Conservation (phyloP, 2,329 filamentous ascomycete species). For the Diaporthe vexans region DNA sequence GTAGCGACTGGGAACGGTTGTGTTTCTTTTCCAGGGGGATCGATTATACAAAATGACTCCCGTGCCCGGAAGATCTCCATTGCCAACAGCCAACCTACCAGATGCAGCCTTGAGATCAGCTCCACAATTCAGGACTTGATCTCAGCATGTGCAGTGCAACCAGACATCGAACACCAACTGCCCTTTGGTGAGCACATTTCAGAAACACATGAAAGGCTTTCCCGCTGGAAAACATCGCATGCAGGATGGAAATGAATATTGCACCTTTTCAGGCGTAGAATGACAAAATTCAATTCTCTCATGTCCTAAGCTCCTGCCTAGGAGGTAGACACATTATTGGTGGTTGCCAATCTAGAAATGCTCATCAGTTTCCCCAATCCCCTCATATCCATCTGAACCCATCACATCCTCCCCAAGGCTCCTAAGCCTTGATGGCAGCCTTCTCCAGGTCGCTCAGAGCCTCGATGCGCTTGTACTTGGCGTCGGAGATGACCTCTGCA, state of each 20-base stretch:
- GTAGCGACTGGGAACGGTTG: too few relatives aligned
- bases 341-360: neutral
- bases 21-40: too few relatives aligned
- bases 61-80: neutral
- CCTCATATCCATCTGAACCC: neutral
- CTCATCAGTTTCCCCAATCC: neutral
- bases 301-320: neutral
- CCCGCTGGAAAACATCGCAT: neutral
- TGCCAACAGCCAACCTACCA: too few relatives aligned
- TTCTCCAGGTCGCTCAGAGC: slow-evolving; percentile 76
- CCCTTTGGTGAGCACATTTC: neutral
- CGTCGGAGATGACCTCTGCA: slow-evolving; percentile 75
- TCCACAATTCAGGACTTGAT: neutral
- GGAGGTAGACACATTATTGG: neutral
- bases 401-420: too few relatives aligned
- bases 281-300: slow-evolving; percentile 36
- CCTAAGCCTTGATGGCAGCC: slow-evolving; percentile 55
- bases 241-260: too few relatives aligned
- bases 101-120: neutral
- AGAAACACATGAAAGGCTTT: neutral
- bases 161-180: neutral
- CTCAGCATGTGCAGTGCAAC: neutral
- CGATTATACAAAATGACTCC: too few relatives aligned
- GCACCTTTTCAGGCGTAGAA: neutral
- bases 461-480: slow-evolving; percentile 82